phyloP scores from a whole-genome alignment of 2,329 filamentous ascomycete species.

The Lasiodiplodia sp. region DNA sequence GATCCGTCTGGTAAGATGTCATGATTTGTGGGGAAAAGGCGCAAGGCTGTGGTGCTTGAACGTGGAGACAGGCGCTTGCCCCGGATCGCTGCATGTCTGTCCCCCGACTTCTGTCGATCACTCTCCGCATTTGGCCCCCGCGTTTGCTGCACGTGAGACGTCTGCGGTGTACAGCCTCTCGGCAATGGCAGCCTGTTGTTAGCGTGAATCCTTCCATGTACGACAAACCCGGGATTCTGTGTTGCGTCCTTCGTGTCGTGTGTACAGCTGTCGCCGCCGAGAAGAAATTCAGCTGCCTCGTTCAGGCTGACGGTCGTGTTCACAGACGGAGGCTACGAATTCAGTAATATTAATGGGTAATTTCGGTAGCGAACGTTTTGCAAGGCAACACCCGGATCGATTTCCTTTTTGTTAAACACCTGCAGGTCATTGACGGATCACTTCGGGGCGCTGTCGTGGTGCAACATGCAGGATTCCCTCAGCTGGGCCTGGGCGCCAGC shows the following conservation, averaged over 20 bases:
- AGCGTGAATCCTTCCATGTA: slow-evolving; percentile 20
- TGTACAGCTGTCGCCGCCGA: not conserved
- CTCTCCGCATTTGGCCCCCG: slow-evolving; percentile 7
- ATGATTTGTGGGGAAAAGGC: not conserved
- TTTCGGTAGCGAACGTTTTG: not conserved
- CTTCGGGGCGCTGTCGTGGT: not conserved
- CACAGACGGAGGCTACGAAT: not conserved
- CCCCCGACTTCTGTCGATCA: slow-evolving; percentile 7
- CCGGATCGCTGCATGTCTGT: slow-evolving; percentile 7
- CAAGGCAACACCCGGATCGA: not conserved
- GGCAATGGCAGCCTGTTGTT: slow-evolving; percentile 11
- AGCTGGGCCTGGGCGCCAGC: slow-evolving; percentile 22
- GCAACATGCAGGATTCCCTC: slow-evolving; percentile 10
- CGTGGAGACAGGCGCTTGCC: slow-evolving; percentile 3
- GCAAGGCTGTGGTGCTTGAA: slow-evolving; percentile 8
- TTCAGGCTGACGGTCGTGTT: not conserved
- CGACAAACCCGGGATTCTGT: not conserved
- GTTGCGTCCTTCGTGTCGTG: slow-evolving; percentile 10
- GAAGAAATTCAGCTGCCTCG: not conserved
- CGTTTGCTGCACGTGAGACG: slow-evolving; percentile 18
- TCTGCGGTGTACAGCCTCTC: slow-evolving; percentile 10
- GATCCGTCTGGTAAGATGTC: not conserved
- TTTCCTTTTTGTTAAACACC: not conserved
- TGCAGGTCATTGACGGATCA: not conserved
- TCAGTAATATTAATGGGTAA: not conserved